Percentiles rank a stretch among this genome's conserved stretches.
Evolutionary conservation across 306 rosid genomes (phyloP).

Genomic region (Pyrus bretschneideri): DNA sequence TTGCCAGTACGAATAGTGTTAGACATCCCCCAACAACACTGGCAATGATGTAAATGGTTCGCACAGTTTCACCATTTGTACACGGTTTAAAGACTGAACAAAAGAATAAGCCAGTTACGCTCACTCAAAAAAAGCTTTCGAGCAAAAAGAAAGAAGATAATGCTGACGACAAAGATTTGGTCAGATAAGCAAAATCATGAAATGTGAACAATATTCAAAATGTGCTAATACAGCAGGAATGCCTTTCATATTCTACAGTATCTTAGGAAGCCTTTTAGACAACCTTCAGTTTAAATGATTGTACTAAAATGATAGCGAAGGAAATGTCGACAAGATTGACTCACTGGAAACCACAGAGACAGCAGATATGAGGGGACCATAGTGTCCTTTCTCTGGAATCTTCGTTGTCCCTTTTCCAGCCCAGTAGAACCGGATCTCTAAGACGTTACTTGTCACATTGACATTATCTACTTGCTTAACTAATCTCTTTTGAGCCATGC

Average conservation of each 20-base stretch:
- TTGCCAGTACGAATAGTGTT: conserved; percentile 15
- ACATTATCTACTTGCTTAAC: conserved; percentile 22
- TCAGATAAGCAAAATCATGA: no score
- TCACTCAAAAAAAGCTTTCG: background rate
- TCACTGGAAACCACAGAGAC: conserved; percentile 49
- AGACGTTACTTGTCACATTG: conserved; percentile 23
- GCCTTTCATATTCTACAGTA: no score
- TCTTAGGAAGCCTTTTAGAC: no score
- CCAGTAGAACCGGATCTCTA: conserved; percentile 56
- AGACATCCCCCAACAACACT: conserved; percentile 27
- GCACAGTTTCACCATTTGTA: conserved; percentile 14
- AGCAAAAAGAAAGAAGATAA: background rate
- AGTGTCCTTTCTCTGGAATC: conserved; percentile 44
- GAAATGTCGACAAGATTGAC: background rate
- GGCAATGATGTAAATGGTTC: conserved; percentile 3
- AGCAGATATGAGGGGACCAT: conserved; percentile 60
- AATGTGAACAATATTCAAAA: no score
- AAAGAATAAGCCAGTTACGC: background rate
- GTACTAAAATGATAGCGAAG: background rate
- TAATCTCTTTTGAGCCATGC: conserved; percentile 28
- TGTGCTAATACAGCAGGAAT: no score
- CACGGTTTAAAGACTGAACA: conserved; percentile 33
- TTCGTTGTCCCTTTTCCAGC: conserved; percentile 42
- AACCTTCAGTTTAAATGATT: background rate
- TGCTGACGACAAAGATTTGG: no score